Conservation (phyloP, 768 basidiomycete species). For the Serendipita sp. region DNA sequence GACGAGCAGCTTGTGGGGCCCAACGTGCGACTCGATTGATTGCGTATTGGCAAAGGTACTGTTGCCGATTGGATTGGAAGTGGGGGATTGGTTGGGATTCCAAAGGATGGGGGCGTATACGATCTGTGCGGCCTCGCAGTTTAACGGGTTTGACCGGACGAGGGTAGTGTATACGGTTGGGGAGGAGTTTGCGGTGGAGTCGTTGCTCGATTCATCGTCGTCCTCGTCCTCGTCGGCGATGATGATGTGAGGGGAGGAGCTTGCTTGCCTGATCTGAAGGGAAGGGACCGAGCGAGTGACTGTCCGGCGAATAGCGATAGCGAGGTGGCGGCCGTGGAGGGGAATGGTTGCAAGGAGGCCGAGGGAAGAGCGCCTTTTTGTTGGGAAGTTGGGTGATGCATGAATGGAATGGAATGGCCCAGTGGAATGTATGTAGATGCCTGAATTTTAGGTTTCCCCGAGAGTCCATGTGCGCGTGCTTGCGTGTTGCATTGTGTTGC, state of each 20-base stretch:
- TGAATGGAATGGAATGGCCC: too few species aligned
- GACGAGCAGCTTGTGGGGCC: constrained; percentile 82
- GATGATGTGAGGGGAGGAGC: not conserved
- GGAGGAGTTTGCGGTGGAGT: constrained; percentile 25
- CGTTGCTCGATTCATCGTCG: too few species aligned
- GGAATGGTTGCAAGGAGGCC: not conserved
- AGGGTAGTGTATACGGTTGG: constrained; percentile 68
- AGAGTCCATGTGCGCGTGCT: too few species aligned
- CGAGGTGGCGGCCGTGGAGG: too few species aligned
- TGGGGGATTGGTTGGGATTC: constrained; percentile 98
- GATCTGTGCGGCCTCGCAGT: constrained; percentile 89
- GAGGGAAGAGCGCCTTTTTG: not conserved
- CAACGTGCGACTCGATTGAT: constrained; percentile 97
- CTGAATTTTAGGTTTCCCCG: not conserved
- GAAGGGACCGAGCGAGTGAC: too few species aligned
- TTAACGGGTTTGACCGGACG: constrained; percentile 80
- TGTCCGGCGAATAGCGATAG: too few species aligned
- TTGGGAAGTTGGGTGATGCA: too few species aligned
- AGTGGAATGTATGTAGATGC: too few species aligned
- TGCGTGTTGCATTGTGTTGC: too few species aligned
- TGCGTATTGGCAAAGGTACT: constrained; percentile 54
- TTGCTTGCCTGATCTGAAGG: too few species aligned
- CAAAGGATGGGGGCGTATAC: constrained; percentile 98
- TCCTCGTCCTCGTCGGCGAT: too few species aligned
- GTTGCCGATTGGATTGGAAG: constrained; percentile 54